Base-by-base conservation (phyloP, 768 basidiomycete genomes). In the Lentinula guzmanii region DNA sequence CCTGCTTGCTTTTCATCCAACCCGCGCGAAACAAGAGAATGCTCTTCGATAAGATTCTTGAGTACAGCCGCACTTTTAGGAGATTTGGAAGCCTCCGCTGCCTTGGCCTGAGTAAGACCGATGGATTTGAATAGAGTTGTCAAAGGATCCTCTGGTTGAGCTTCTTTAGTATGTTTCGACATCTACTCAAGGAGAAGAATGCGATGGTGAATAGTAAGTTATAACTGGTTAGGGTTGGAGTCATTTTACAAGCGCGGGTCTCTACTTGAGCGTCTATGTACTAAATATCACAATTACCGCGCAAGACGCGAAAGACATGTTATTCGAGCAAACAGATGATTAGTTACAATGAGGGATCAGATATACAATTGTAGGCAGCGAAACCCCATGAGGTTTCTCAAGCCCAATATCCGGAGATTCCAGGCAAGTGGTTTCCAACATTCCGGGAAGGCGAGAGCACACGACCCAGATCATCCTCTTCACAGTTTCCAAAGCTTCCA, bases 1-100 rank as follows among this genome's bases (percentile, higher is more conserved):
- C 81, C 80, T 0, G 87, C 90, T 62, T 84, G 84, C 76, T 92
- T 93, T 72, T 94, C 94, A 51, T 89, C 87, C 5, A 91, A 76
- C 4, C 64, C 64, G 63, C 77, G 67, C 16, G 72, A 72, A 41
- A 75, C 70, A 16, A 86, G 75, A 7, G 76, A 70, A 68, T 86
- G 77, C 53, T 73, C 76, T 53, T 85, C 82, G 63, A 94, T 86
- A 55, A 95, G 81, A 24, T 82, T 82, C 67, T 83, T 85, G 61
- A 95, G 79, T 18, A 86, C 76, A 3, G 80, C 71, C 5, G 92
- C 89, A 68, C 84, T 84, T 77, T 93, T 96, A 3, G 88, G 77
- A 62, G 82, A 89, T 70, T 93, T 91, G 39, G 86, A 85, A 4
- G 91, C 89, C 67, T 97, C 93, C 9, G 82, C 80, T 1, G 95